phyloP scores from a whole-genome alignment of 805 yeast species.

The Wickerhamiella bombiphila region DNA sequence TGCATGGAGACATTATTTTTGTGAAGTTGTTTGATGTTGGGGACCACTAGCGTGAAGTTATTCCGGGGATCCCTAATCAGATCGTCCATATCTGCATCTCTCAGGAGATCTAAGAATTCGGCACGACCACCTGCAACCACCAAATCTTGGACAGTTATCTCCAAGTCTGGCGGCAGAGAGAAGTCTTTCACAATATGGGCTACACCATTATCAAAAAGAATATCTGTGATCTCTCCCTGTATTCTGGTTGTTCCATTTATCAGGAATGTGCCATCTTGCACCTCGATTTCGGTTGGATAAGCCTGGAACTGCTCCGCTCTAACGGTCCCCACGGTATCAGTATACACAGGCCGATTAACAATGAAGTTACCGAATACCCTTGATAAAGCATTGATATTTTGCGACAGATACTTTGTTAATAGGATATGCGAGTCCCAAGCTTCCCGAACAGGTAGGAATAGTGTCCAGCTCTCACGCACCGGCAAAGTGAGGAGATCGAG shows the following conservation, averaged over 20 bases:
- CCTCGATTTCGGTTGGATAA: slow-evolving; percentile 6
- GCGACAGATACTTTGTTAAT: slow-evolving; percentile 41
- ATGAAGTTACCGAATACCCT: slow-evolving; percentile 42
- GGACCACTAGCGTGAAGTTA: slow-evolving; percentile 54
- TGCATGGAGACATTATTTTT: slow-evolving; percentile 36
- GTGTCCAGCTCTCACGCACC: slow-evolving; percentile 50
- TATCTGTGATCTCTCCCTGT: slow-evolving; percentile 32
- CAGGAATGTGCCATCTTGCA: not conserved
- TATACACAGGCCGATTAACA: slow-evolving; percentile 49
- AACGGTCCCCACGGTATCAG: slow-evolving; percentile 33
- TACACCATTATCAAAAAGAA: slow-evolving; percentile 72
- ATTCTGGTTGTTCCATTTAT: slow-evolving; percentile 2
- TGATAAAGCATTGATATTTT: slow-evolving; percentile 37
- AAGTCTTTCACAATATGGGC: slow-evolving; percentile 52
- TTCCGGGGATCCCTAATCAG: slow-evolving; percentile 28
- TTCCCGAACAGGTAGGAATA: slow-evolving; percentile 60
- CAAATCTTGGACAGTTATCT: slow-evolving; percentile 41
- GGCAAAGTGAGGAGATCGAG: slow-evolving; percentile 38
- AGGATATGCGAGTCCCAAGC: slow-evolving; percentile 58
- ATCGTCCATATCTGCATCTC: slow-evolving; percentile 15
- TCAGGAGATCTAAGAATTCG: slow-evolving; percentile 33
- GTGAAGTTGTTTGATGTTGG: slow-evolving; percentile 43
- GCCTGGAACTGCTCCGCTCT: slow-evolving; percentile 19
- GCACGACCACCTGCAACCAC: slow-evolving; percentile 38
- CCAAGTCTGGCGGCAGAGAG: slow-evolving; percentile 40